Conservation (phyloP, 164 flowering plant species). For the Chloranthus sessilifolius region DNA sequence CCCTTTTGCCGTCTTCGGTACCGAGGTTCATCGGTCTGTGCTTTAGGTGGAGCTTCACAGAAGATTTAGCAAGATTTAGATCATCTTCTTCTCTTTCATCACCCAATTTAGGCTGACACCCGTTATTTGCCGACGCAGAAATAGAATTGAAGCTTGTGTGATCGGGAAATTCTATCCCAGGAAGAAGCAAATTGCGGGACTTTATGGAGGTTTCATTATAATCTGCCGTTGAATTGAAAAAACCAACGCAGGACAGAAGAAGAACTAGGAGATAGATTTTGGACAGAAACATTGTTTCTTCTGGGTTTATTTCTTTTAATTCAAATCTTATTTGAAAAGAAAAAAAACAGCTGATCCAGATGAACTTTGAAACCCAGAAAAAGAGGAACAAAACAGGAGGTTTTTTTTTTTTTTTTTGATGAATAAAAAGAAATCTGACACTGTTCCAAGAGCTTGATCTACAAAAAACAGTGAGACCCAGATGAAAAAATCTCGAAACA, state of each 20-base stretch:
- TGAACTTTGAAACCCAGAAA: no score
- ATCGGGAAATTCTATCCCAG: conserved; percentile 50
- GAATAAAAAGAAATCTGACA: no score
- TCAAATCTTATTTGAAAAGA: no score
- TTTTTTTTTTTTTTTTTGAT: no score
- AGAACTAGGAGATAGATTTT: conserved; percentile 18
- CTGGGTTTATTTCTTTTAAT: no score
- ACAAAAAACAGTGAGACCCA: no score
- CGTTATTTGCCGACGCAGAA: conserved; percentile 24
- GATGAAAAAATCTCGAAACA: no score
- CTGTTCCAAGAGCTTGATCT: no score
- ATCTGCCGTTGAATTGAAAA: conserved; percentile 10
- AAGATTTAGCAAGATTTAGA: neutral
- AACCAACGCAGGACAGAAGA: conserved; percentile 13
- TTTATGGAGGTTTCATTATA: conserved; percentile 12
- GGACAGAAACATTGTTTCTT: conserved; percentile 19
- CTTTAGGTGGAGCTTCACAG: conserved; percentile 49
- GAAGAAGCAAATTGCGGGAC: conserved; percentile 30
- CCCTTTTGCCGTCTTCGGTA: conserved; percentile 13
- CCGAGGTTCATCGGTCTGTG: conserved; percentile 21
- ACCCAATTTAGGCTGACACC: conserved; percentile 20
- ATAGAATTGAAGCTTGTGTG: conserved; percentile 49
- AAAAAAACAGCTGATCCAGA: no score
- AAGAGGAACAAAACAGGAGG: no score
- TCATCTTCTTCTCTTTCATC: conserved; percentile 6